Base-by-base conservation (phyloP, 306 rosid species). In the Quercus cerris region DNA sequence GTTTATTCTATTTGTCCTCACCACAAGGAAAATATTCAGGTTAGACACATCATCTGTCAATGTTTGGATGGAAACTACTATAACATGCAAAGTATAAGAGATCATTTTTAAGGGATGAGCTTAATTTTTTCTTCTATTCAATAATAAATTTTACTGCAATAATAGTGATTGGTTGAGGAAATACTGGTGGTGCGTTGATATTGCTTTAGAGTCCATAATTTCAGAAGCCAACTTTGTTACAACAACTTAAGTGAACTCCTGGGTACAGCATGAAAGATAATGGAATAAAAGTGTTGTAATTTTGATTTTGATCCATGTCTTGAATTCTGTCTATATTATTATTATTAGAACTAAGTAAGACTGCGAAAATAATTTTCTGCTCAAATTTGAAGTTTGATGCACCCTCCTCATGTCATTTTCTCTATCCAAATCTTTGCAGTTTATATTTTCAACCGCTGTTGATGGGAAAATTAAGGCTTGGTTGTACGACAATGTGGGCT, bases 391-490 rank as follows among this genome's bases (percentile, higher is more conserved):
- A 66, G n/a, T 44, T 17, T 67, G 25, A 67, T 67, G 52, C 13
- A 5, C 27, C 25, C 51, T 23, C 25, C 25, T 33, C 49, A 31
- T 1, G 17, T 67, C 71, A 3, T 35, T 49, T 4, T 33, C 38
- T 67, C 72, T 35, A 33, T 67, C 51, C 52, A 28, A 18, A 31
- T 67, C 20, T 84, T 85, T 76, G 81, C 91, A 94, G 98, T 91
- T 90, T 84, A 88, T 94, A 87, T 91, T 89, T 86, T 94, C 98
- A 78, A 94, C 94, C 63, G 94, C 97, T 70, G 67, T 84, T 76
- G 97, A 94, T 80, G 98, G 98, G 54, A 94, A 91, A 86, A 94
- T 91, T 85, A 91, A 91, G 88, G 97, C 95, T 33, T 94, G 97
- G 98, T 75, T 94, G 70, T 94, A 94, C 5, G 94, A 91, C 83